Evolutionary conservation across 2,329 filamentous ascomycete genomes (phyloP).

Genomic region (Curvularia sp.): DNA sequence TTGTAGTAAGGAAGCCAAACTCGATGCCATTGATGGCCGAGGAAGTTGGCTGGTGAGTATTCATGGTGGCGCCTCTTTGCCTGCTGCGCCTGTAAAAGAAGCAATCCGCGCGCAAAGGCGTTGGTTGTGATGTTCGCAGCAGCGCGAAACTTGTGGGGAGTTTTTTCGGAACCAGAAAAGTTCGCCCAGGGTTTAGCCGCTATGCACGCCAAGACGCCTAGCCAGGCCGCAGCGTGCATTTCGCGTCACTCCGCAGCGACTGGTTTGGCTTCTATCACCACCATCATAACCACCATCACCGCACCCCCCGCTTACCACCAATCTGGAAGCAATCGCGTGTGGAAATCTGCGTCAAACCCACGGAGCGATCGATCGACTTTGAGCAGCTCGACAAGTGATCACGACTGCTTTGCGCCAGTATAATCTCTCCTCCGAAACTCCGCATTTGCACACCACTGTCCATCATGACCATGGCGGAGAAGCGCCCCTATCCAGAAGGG

Average conservation of each 20-base stretch:
- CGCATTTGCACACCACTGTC: slow-evolving; percentile 10
- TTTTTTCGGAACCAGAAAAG: slow-evolving; percentile 43
- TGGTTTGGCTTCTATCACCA: slow-evolving; percentile 14
- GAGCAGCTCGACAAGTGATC: not conserved
- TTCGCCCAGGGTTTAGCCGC: slow-evolving; percentile 38
- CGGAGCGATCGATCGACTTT: not conserved
- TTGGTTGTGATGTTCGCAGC: slow-evolving; percentile 12
- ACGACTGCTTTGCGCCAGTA: slow-evolving; percentile 6
- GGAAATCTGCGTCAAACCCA: not conserved
- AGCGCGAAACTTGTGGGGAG: slow-evolving; percentile 35
- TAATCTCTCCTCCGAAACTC: slow-evolving; percentile 11
- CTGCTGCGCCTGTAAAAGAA: slow-evolving; percentile 24
- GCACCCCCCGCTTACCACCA: slow-evolving; percentile 1
- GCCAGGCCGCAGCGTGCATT: slow-evolving; percentile 13
- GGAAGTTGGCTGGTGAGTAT: slow-evolving; percentile 73
- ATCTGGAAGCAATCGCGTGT: not conserved
- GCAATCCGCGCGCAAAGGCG: slow-evolving; percentile 25
- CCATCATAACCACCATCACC: slow-evolving; percentile 6
- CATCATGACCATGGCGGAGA: slow-evolving; percentile 50
- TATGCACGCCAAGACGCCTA: slow-evolving; percentile 25
- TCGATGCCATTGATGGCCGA: slow-evolving; percentile 87
- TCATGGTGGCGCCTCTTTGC: slow-evolving; percentile 44
- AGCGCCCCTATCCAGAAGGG: slow-evolving; percentile 52
- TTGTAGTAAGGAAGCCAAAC: slow-evolving; percentile 81
- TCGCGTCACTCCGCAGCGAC: slow-evolving; percentile 28